These are phyloP conservation scores for Pythium oligandrum DNA, from an alignment of 352 stramenopile species.

Conservation along the genomic window DNA sequence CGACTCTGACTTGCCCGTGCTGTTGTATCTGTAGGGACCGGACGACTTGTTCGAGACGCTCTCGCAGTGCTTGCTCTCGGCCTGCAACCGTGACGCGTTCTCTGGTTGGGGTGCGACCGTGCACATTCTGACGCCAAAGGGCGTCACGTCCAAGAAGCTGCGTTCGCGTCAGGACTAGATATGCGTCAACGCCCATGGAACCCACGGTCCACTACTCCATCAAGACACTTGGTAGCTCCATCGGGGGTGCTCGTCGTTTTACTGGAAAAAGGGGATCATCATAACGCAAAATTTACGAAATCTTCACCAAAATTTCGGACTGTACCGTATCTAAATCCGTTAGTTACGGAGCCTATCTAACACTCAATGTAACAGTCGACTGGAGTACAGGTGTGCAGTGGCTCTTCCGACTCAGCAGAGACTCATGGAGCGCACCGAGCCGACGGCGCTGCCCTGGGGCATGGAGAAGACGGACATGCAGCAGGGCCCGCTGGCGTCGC, in stretches of 20 bases:
- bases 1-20: not conserved
- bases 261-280: too few relatives aligned
- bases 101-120: constrained; percentile 98
- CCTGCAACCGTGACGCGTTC: constrained; percentile 97
- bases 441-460: constrained; percentile 43
- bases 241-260: too few relatives aligned
- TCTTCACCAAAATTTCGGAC: not conserved
- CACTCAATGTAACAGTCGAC: too few relatives aligned
- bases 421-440: constrained; percentile 4
- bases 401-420: too few relatives aligned
- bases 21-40: constrained; percentile 47
- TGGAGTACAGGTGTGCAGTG: too few relatives aligned
- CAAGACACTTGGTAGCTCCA: too few relatives aligned
- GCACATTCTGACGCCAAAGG: constrained; percentile 95
- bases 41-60: constrained; percentile 98
- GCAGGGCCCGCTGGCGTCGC: constrained; percentile 50
- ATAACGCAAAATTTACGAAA: not conserved
- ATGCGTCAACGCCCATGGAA: constrained; percentile 1
- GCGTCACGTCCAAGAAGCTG: constrained; percentile 80
- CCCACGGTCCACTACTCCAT: too few relatives aligned
- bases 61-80: constrained; percentile 96
- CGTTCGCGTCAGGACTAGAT: constrained; percentile 77
- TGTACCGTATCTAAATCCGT: too few relatives aligned
- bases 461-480: constrained; percentile 65
- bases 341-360: too few relatives aligned